Percentiles rank a stretch among this genome's conserved stretches.
Evolutionary conservation across 306 rosid species (phyloP).

Genomic region (Parietaria judaica): DNA sequence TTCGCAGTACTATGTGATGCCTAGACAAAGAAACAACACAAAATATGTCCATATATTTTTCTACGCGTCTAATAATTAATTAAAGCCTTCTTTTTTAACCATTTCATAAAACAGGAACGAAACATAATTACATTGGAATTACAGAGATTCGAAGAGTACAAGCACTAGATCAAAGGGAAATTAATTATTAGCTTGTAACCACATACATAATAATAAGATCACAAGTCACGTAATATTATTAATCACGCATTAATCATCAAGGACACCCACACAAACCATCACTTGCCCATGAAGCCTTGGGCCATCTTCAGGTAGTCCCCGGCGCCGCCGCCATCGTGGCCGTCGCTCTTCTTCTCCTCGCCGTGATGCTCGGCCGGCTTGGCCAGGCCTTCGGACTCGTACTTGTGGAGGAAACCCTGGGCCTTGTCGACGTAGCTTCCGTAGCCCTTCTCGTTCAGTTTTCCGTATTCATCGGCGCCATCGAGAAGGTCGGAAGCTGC

Average conservation of each 20-base stretch:
- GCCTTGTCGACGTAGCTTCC: constrained; percentile 38
- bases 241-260: background rate
- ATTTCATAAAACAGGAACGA: no score
- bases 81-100: no score
- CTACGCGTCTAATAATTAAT: no score
- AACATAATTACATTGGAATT: no score
- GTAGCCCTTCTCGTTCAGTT: constrained; percentile 31
- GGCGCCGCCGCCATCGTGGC: constrained; percentile 10
- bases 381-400: background rate
- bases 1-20: no score
- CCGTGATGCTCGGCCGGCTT: background rate
- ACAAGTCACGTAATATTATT: background rate
- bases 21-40: no score
- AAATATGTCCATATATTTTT: no score
- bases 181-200: no score
- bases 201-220: no score
- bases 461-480: constrained; percentile 31
- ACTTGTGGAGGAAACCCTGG: constrained; percentile 31
- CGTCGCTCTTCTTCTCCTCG: constrained; percentile 14
- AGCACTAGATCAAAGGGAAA: no score
- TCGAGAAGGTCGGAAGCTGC: constrained; percentile 47
- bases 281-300: constrained; percentile 21
- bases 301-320: constrained; percentile 29
- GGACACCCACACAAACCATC: background rate
- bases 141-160: no score